Evolutionary conservation across 2,329 filamentous ascomycete species (phyloP).

Genomic region (Grosmannia huntii): DNA sequence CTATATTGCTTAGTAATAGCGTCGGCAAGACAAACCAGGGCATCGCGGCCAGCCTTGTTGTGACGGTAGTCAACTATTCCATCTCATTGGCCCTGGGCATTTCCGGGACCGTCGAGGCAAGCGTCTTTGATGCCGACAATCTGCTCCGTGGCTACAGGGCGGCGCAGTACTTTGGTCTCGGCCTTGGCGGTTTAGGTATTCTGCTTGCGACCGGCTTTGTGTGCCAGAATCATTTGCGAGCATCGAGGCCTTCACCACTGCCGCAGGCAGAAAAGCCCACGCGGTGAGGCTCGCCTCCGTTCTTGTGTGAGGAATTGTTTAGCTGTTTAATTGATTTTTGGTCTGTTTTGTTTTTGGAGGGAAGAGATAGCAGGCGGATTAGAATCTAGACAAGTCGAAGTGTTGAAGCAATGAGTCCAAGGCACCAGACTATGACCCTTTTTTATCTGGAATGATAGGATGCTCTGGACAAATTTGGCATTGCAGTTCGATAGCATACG

Average conservation of each 20-base stretch:
- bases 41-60: conserved; percentile 40
- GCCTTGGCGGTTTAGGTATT: conserved; percentile 23
- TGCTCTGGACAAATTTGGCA: no score
- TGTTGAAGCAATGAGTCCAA: not conserved
- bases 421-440: no score
- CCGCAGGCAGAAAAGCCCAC: no score
- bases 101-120: conserved; percentile 48
- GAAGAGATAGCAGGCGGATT: not conserved
- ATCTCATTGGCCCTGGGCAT: conserved; percentile 55
- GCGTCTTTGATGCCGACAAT: conserved; percentile 18
- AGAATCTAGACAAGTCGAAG: not conserved
- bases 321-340: no score
- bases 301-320: no score
- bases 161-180: conserved; percentile 29
- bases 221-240: conserved; percentile 11
- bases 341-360: no score
- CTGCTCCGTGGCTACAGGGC: conserved; percentile 23
- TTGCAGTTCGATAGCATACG: not conserved
- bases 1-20: conserved; percentile 43
- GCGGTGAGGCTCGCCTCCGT: no score
- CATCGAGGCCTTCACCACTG: no score
- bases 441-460: not conserved
- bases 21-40: conserved; percentile 32
- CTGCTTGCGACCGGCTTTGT: conserved; percentile 20
- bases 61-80: conserved; percentile 55